Evolutionary conservation across 1,139 yeast genomes (phyloP), one percentile per base, ranked within the genome.

Genomic region (Tardiomyces blankii): DNA sequence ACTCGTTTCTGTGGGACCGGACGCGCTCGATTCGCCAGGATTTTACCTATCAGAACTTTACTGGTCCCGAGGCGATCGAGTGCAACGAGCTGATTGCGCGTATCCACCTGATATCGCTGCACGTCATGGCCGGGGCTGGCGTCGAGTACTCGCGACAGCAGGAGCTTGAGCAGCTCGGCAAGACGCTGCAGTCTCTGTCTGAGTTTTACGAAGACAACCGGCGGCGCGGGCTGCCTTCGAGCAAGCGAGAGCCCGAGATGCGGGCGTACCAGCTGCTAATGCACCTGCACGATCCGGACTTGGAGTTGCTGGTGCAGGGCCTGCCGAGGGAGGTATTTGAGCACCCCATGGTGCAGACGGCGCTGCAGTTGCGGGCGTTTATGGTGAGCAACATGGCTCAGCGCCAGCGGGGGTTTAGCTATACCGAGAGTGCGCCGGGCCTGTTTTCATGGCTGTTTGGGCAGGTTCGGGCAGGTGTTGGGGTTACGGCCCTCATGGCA

Each of bases 11-110:
- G n/a, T 91, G 99, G 97, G 98, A 93, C 63, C 75, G 99, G 64
- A 93, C 97, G n/a, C 75, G 99, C 54, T 87, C 97, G 0, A 89
- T 93, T 39, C 74, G 99, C 58, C 97, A 93, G 63, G 99, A 93
- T 62, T 93, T 93, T 62, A 89, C 97, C 0, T 88, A 87, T 59
- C 99, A 93, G 60, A 91, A 91, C 59, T 89, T 82, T 55, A 82
- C 81, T 44, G 98, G 98, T 0, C 86, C 91, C 0, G 97, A 91
- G 61, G 94, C 97, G 0, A 77, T 91, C 12, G 93, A 83, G 52
- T 91, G 98, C 64, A 86, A 87, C 57, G 98, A 93, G 62, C 71
- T 82, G 45, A 93, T 93, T 56, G 96, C 89, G 2, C 68, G 99
- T 45, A 82, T 89, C 30, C 99, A 93, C 61, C 72, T 91, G 39